These are phyloP conservation scores for Pyricularia pennisetigena DNA, from an alignment of 2,329 filamentous ascomycete species.

Conservation along the genomic window DNA sequence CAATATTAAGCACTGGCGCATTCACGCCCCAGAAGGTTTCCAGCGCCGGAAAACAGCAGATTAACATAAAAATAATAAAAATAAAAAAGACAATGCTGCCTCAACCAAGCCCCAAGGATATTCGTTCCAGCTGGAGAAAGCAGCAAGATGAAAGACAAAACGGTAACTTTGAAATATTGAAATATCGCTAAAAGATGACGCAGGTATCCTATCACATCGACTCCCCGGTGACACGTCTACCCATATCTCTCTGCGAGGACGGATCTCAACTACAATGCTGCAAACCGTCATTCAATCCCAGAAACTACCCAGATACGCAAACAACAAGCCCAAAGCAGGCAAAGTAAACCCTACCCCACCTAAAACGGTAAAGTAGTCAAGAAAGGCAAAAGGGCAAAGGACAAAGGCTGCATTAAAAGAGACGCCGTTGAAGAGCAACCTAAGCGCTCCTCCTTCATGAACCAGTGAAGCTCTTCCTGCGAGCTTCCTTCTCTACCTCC, in stretches of 20 bases:
- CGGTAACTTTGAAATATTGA: neutral
- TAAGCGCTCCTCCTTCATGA: neutral
- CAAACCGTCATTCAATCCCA: neutral
- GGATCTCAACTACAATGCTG: neutral
- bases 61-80: neutral
- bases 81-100: neutral
- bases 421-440: neutral
- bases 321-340: neutral
- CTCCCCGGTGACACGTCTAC: neutral
- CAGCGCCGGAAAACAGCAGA: neutral
- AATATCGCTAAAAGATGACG: neutral
- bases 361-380: neutral
- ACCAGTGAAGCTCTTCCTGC: slow-evolving; percentile 4
- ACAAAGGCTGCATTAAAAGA: neutral
- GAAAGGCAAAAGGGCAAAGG: neutral
- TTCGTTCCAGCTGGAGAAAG: neutral
- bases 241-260: neutral
- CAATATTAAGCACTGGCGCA: neutral
- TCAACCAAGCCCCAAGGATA: neutral
- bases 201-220: neutral
- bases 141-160: neutral
- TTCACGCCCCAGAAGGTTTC: too few species aligned
- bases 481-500: slow-evolving; percentile 39
- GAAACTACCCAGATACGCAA: neutral
- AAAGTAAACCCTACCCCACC: neutral